Evolutionary conservation across 495 filamentous ascomycete genomes (phyloP).

Genomic region (Usnea hakonensis): DNA sequence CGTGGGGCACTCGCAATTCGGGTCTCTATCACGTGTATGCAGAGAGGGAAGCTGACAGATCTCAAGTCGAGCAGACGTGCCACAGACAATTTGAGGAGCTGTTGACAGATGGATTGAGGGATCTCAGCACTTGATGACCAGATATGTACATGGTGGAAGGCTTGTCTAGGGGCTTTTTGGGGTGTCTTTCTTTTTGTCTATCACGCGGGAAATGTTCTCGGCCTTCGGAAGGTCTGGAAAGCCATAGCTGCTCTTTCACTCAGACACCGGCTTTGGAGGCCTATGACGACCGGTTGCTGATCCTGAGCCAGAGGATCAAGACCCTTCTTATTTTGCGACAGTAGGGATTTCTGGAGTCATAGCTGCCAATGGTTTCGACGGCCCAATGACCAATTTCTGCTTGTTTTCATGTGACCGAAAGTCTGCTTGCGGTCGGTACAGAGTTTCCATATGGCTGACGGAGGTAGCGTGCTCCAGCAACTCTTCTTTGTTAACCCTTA

Average conservation of each 20-base stretch:
- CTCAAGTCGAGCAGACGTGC: not conserved
- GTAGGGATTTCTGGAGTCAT: not conserved
- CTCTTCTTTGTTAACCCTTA: constrained; percentile 59
- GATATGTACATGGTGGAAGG: not conserved
- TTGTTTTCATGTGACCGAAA: constrained; percentile 21
- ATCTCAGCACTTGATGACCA: not conserved
- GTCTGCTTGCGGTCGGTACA: constrained; percentile 3
- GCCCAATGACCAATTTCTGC: constrained; percentile 6
- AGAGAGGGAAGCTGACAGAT: not conserved
- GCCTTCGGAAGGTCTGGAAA: not conserved
- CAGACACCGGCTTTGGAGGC: not conserved
- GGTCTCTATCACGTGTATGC: not conserved
- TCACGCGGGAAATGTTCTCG: not conserved
- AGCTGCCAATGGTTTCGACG: not conserved
- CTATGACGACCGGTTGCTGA: not conserved
- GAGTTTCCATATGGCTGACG: constrained; percentile 6
- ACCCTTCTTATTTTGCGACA: constrained; percentile 5
- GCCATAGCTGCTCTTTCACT: not conserved
- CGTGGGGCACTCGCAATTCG: not conserved
- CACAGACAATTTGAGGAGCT: not conserved
- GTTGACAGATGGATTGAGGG: not conserved
- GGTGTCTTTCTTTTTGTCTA: too few species aligned
- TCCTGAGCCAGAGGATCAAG: not conserved
- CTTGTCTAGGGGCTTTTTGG: too few species aligned
- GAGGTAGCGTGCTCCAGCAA: constrained; percentile 41